Evolutionary conservation across 768 basidiomycete species (phyloP).

Genomic region (Hemileccinum rubropunctum): DNA sequence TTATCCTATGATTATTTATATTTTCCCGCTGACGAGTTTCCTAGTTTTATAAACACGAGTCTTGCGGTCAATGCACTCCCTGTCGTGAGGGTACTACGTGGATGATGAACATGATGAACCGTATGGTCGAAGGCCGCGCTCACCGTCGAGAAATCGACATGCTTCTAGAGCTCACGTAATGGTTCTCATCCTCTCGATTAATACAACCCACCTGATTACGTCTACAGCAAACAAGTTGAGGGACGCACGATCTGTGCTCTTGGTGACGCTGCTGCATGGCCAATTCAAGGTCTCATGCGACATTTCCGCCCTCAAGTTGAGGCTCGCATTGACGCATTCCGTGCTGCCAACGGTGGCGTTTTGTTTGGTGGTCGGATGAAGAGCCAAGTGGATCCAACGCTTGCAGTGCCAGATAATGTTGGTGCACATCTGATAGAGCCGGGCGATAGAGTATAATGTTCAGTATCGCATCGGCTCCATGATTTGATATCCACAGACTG

Average conservation of each 20-base stretch:
- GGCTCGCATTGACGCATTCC: constrained; percentile 76
- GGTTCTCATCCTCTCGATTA: constrained; percentile 22
- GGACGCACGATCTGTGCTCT: constrained; percentile 96
- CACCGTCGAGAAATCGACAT: constrained; percentile 96
- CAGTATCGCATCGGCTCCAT: neutral
- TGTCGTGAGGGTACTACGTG: constrained; percentile 95
- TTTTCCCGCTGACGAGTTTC: constrained; percentile 5
- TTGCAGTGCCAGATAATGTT: constrained; percentile 74
- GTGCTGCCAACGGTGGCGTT: constrained; percentile 73
- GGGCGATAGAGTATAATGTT: constrained; percentile 30
- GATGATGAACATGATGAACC: constrained; percentile 99
- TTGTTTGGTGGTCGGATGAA: constrained; percentile 83
- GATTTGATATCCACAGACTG: constrained; percentile 7
- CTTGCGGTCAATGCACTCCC: constrained; percentile 95
- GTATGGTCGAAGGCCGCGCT: constrained; percentile 88
- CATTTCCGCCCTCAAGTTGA: constrained; percentile 98
- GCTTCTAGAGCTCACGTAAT: constrained; percentile 89
- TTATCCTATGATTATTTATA: neutral
- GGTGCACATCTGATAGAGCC: constrained; percentile 49
- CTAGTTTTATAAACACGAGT: constrained; percentile 97
- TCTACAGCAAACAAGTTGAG: constrained; percentile 85
- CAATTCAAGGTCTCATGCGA: constrained; percentile 95
- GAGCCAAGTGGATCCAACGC: constrained; percentile 61
- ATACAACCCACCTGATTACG: neutral
- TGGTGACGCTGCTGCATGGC: constrained; percentile 98